Conservation (phyloP, 2,329 filamentous ascomycete genomes). For the Sclerotinia sclerotiorum region DNA sequence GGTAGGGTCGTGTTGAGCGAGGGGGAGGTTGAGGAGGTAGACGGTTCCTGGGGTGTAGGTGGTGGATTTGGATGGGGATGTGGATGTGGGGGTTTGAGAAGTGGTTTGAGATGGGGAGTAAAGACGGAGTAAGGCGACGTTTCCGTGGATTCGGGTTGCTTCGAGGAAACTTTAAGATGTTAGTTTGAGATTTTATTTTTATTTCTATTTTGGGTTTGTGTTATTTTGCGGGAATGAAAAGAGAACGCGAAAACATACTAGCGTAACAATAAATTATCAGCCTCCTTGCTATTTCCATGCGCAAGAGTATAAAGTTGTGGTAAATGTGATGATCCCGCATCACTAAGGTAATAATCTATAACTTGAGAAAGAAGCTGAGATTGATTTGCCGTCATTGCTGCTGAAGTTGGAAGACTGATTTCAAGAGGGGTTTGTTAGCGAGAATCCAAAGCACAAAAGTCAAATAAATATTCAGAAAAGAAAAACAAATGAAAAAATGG, state of each 20-base stretch:
- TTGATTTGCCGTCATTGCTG: slow-evolving; percentile 68
- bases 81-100: slow-evolving; percentile 43
- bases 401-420: slow-evolving; percentile 54
- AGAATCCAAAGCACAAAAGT: no score
- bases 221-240: no score
- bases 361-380: slow-evolving; percentile 70
- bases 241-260: slow-evolving; percentile 42
- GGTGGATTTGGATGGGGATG: slow-evolving; percentile 47
- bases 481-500: neutral
- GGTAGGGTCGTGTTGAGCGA: slow-evolving; percentile 54
- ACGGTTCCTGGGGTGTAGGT: slow-evolving; percentile 58
- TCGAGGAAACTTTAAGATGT: slow-evolving; percentile 57
- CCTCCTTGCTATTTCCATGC: slow-evolving; percentile 53
- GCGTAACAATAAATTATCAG: slow-evolving; percentile 63
- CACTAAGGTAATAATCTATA: slow-evolving; percentile 69
- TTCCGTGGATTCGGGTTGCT: slow-evolving; percentile 65
- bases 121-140: slow-evolving; percentile 58
- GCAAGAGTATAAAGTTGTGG: slow-evolving; percentile 62
- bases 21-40: slow-evolving; percentile 62
- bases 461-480: no score
- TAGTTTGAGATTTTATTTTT: neutral
- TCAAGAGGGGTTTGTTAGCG: neutral
- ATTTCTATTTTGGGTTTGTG: neutral
- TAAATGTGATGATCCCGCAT: slow-evolving; percentile 54
- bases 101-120: neutral